Conservation (phyloP, 225 moss, liverwort and hornwort species). For the Physcomitrellopsis africana region DNA sequence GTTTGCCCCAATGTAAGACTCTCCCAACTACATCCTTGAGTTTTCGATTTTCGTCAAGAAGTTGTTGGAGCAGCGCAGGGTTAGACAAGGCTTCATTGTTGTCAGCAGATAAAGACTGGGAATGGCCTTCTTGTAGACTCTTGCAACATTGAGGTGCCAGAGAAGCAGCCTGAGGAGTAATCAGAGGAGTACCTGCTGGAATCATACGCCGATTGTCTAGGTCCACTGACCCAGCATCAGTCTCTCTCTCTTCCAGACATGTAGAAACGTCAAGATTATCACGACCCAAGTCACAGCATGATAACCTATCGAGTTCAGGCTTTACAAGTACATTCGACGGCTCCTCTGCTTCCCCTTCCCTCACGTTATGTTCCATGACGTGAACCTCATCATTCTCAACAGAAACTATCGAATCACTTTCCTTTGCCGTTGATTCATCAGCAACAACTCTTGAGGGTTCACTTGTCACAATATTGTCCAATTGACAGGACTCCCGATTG, state of each 20-base stretch:
- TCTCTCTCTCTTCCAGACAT: neutral
- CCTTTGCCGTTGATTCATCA: neutral
- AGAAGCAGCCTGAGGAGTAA: neutral
- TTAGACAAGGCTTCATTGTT: slow-evolving; percentile 23
- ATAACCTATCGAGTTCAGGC: neutral
- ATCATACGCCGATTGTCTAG: neutral
- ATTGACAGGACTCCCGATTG: neutral
- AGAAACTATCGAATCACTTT: neutral
- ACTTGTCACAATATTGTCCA: neutral
- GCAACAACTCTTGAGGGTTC: neutral
- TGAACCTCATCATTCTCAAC: neutral
- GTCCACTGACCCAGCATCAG: neutral
- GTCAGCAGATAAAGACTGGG: slow-evolving; percentile 6
- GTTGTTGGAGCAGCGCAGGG: slow-evolving; percentile 29
- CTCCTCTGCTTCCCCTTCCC: slow-evolving; percentile 8
- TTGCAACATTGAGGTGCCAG: neutral
- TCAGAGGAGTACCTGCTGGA: neutral
- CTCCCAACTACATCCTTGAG: slow-evolving; percentile 33
- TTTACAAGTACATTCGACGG: neutral
- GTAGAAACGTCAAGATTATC: neutral
- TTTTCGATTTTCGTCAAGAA: slow-evolving; percentile 45
- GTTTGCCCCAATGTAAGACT: slow-evolving; percentile 43
- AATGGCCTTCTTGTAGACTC: slow-evolving; percentile 15
- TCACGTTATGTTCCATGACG: neutral
- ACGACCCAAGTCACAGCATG: neutral